Base-by-base conservation (phyloP, 2,329 filamentous ascomycete species). In the Penicillium sclerotigenum region DNA sequence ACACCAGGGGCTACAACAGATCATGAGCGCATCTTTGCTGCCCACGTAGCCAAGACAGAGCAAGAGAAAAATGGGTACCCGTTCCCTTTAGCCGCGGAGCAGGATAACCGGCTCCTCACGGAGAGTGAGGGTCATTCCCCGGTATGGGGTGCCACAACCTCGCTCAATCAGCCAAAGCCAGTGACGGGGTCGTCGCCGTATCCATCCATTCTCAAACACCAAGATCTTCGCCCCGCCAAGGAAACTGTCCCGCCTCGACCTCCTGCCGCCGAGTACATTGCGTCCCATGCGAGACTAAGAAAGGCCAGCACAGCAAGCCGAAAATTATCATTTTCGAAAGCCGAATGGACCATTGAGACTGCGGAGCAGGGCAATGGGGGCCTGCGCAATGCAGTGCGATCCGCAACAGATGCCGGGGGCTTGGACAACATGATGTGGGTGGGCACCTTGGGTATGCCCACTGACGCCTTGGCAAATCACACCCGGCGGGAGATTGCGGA, bases 321-420 rank as follows among this genome's bases (percentile, higher is more conserved):
- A 64, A 86, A 89, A 34, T 54, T 59, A 16, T 75, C 88, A 46
- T 92, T 92, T 66, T 87, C 89, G 46, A 82, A 85, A n/a, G 88
- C 89, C 10, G 82, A 87, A 49, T 97, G 92, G 89, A 87, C 82
- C 33, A 85, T 97, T 34, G 88, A 91, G 58, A 87, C 87, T 54
- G 90, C 91, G 0, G 88, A 96, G 54, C 91, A 96, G 75, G 93
- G 93, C 56, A 97, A 97, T 68, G 92, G 91, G 22, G 94, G 93
- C 20, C 82, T 97, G 47, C 87, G 89, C 66, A 97, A 96, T 70
- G 93, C 93, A 4, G 86, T 94, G 33, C 86, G 90, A 59, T 90
- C 91, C 16, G 88, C 90, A 2, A 80, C 84, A 16, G 83, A 90
- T 45, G 84, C 87, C 52, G 87, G 86, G 20, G 82, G 83, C 59